Evolutionary conservation across 768 basidiomycete species (phyloP), one percentile per base, ranked within the genome.

Genomic region (Lentinula detonsa): DNA sequence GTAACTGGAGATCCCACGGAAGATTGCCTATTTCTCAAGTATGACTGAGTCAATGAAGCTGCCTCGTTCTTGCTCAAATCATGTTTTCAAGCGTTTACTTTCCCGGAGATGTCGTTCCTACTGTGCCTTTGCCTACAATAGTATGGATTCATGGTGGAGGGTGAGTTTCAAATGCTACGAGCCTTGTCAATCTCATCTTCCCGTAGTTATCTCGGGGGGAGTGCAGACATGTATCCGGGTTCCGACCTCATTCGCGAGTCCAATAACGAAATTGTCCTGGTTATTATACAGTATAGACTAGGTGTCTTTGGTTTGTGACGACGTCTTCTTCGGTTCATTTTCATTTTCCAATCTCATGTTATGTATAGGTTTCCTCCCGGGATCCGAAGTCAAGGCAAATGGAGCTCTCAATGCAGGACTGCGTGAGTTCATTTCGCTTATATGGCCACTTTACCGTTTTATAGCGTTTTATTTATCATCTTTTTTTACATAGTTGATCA

Each of bases 1-100:
- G 7, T 16, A 39, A 8, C 62, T 56, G 50, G 61, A 33, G 39
- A 23, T 23, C 34, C 39, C 9, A 69, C 73, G 1, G 78, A 78
- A 61, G 78, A 80, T 61, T 81, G 78, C 60, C 62, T 79, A 6
- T 76, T 75, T 55, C 67, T 78, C 9, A 77, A 75, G 75, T 77
- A 49, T 10, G n/a, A 13, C 9, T n/a, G 9, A 1, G 21, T 9
- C 16, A 7, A 5, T 51, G 28, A 8, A 33, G 11, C 13, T 6
- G 10, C 34, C 35, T 33, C 34, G 33, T 9, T 11, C 28, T 15
- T 15, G 4, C 34, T 35, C 5, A 35, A 11, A 16, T 31, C 0
- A 35, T 51, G 28, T 3, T 16, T n/a, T 15, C 11, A 51, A 51
- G 74, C 42, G 72, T 74, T 16, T 72, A 70, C 56, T 57, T 67